phyloP scores from a whole-genome alignment of 805 yeast species.

The Barnettozyma pratensis region DNA sequence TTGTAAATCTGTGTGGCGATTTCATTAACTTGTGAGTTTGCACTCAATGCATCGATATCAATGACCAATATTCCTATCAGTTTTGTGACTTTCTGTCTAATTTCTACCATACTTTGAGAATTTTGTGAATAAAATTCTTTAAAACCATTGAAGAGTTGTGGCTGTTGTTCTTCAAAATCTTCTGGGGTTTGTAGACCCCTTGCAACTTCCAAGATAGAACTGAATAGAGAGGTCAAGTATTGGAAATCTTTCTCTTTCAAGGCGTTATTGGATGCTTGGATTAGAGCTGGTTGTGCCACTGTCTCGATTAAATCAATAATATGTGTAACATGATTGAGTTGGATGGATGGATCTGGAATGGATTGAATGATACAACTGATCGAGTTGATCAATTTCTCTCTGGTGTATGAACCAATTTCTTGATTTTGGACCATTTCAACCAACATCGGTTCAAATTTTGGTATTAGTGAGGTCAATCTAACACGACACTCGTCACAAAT shows the following conservation, averaged over 20 bases:
- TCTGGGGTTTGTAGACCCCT: slow-evolving; percentile 60
- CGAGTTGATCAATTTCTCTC: slow-evolving; percentile 58
- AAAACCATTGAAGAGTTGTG: slow-evolving; percentile 15
- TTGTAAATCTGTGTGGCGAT: slow-evolving; percentile 58
- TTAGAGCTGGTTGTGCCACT: slow-evolving; percentile 13
- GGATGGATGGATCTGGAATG: slow-evolving; percentile 40
- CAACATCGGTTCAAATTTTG: slow-evolving; percentile 44
- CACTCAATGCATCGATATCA: slow-evolving; percentile 31
- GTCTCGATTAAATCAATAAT: slow-evolving; percentile 28
- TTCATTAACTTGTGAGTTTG: slow-evolving; percentile 52
- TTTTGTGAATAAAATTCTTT: slow-evolving; percentile 23
- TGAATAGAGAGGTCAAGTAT: slow-evolving; percentile 50
- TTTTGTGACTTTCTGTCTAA: slow-evolving; percentile 31
- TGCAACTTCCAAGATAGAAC: slow-evolving; percentile 66
- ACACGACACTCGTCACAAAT: slow-evolving; percentile 52
- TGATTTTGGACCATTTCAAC: slow-evolving; percentile 40
- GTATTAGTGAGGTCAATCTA: slow-evolving; percentile 36
- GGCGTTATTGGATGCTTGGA: slow-evolving; percentile 8
- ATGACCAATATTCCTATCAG: slow-evolving; percentile 38
- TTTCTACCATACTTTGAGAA: slow-evolving; percentile 49
- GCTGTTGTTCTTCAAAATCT: slow-evolving; percentile 36
- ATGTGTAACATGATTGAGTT: slow-evolving; percentile 33
- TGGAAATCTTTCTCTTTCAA: slow-evolving; percentile 29
- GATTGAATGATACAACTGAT: slow-evolving; percentile 59
- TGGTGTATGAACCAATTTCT: slow-evolving; percentile 37